These are phyloP conservation scores for Penicillium manginii DNA, from an alignment of 495 filamentous ascomycete species.

Conservation along the genomic window DNA sequence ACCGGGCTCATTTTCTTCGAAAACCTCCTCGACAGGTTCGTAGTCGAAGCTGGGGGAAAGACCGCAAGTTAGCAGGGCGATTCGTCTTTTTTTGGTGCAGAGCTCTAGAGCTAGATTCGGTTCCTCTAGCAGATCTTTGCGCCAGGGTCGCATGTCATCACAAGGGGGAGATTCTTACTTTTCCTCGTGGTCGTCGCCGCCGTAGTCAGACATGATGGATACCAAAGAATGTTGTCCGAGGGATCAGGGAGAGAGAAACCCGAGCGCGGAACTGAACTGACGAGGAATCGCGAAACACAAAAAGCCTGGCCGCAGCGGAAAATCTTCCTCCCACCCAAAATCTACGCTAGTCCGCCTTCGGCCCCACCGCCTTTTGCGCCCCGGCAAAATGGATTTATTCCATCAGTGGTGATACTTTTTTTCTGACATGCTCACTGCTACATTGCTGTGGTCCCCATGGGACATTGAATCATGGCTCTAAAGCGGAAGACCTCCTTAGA, in stretches of 20 bases:
- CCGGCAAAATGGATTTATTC: conserved; percentile 44
- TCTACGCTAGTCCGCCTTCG: conserved; percentile 35
- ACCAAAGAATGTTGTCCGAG: conserved; percentile 13
- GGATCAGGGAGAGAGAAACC: conserved; percentile 30
- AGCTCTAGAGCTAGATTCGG: conserved; percentile 16
- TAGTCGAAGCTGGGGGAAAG: conserved; percentile 51
- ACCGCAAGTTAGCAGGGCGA: conserved; percentile 18
- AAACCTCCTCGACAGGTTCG: conserved; percentile 61
- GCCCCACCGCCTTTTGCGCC: conserved; percentile 35
- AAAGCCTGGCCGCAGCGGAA: conserved; percentile 31
- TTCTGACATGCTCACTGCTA: conserved; percentile 5
- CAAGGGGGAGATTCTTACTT: conserved; percentile 35
- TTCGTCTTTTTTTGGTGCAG: conserved; percentile 11
- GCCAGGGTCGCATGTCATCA: background rate
- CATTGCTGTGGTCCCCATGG: background rate
- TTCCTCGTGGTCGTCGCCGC: conserved; percentile 63
- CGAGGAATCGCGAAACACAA: conserved; percentile 32
- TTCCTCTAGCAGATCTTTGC: conserved; percentile 11
- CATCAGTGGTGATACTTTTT: conserved; percentile 4
- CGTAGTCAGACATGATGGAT: conserved; percentile 82
- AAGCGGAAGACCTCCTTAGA: conserved; percentile 39
- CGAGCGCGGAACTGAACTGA: conserved; percentile 15
- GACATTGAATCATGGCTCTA: conserved; percentile 20
- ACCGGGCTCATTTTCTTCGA: conserved; percentile 68
- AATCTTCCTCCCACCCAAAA: conserved; percentile 36